Conservation (phyloP, 495 filamentous ascomycete species). For the Corynascus novoguineensis region DNA sequence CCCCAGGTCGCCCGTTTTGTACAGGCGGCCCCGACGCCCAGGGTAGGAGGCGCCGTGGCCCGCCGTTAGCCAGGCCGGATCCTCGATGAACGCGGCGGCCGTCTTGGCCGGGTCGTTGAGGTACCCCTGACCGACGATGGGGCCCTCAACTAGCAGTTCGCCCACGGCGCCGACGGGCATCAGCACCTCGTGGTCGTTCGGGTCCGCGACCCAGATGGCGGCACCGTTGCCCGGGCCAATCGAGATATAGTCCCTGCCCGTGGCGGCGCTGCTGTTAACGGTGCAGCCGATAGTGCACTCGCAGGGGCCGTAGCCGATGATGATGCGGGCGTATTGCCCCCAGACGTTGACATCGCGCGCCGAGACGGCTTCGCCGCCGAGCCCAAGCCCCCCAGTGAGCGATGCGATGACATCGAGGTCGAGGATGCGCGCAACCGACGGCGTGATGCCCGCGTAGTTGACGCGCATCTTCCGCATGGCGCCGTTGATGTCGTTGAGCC, state of each 20-base stretch:
- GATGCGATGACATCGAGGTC: constrained; percentile 17
- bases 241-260: constrained; percentile 30
- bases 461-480: constrained; percentile 25
- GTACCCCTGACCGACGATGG: constrained; percentile 48
- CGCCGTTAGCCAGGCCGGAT: constrained; percentile 38
- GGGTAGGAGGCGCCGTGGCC: constrained; percentile 6
- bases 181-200: constrained; percentile 28
- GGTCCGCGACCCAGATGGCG: constrained; percentile 30
- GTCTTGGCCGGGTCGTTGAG: constrained; percentile 50
- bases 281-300: constrained; percentile 48
- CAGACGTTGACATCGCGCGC: constrained; percentile 15
- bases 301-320: constrained; percentile 52
- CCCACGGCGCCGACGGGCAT: constrained; percentile 42
- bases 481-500: constrained; percentile 28
- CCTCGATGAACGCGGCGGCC: constrained; percentile 40
- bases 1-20: constrained; percentile 37
- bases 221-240: constrained; percentile 24
- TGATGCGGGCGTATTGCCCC: constrained; percentile 32
- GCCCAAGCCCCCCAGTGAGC: constrained; percentile 17
- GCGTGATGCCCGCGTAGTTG: constrained; percentile 25
- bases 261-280: constrained; percentile 40
- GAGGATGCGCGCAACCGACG: constrained; percentile 23
- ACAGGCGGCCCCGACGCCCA: constrained; percentile 22
- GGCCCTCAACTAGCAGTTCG: constrained; percentile 45
- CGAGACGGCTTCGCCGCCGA: constrained; percentile 24